Evolutionary conservation across 1,284 basidiomycete genomes (phyloP).

Genomic region (Sporisorium reilianum): DNA sequence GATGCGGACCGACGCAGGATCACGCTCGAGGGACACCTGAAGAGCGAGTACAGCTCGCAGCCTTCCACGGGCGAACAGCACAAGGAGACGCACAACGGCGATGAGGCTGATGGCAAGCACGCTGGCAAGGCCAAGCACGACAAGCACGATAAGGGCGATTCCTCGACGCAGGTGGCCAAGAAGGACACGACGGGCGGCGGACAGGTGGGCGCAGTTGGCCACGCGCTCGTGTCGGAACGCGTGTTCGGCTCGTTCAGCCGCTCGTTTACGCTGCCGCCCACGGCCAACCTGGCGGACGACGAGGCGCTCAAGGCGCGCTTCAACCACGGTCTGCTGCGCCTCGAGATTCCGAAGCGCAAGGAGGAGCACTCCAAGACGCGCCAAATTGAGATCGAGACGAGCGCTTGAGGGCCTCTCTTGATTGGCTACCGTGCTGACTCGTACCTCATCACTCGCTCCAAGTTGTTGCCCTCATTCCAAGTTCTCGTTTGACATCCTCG

Average conservation of each 20-base stretch:
- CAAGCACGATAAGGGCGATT: background rate
- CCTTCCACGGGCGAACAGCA: constrained; percentile 9
- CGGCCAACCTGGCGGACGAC: constrained; percentile 44
- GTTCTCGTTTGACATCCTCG: too few species aligned
- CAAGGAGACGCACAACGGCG: background rate
- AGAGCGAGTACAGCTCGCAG: constrained; percentile 42
- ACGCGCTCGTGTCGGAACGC: constrained; percentile 52
- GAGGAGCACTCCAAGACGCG: constrained; percentile 53
- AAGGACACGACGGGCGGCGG: constrained; percentile 21
- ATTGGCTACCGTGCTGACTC: too few species aligned
- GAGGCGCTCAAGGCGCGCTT: constrained; percentile 52
- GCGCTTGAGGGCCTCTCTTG: constrained; percentile 25
- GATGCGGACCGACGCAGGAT: constrained; percentile 51
- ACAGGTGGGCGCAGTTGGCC: constrained; percentile 27
- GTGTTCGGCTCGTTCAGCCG: constrained; percentile 55
- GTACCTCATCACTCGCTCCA: too few species aligned
- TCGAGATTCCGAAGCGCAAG: constrained; percentile 57
- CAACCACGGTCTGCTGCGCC: constrained; percentile 53
- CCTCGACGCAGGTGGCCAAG: constrained; percentile 43
- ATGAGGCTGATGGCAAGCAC: background rate
- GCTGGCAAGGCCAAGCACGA: constrained; percentile 5
- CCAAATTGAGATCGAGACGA: constrained; percentile 44
- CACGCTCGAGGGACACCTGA: constrained; percentile 51
- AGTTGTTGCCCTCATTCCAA: too few species aligned
- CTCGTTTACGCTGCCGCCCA: constrained; percentile 51